Base-by-base conservation (phyloP, 257 asterid species). In the Solanum sitiens region DNA sequence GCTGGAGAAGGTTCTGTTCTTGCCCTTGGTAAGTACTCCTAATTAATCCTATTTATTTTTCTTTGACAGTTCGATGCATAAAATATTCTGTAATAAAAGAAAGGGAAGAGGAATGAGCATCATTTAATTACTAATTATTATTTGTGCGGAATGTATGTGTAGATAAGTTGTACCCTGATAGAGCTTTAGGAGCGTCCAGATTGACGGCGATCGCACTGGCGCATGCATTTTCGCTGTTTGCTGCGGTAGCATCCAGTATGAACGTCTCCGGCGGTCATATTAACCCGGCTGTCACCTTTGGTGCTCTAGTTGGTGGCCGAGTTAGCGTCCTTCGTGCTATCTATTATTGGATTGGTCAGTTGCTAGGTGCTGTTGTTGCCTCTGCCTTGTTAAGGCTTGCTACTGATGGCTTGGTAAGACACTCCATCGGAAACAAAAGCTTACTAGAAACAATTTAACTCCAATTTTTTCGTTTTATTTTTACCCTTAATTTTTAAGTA, bases 231-330 rank as follows among this genome's bases (percentile, higher is more conserved):
- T 90, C 96, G 0, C 91, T 96, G 3, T 96, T 95, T 50, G 99
- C 99, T 0, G 98, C 96, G 0, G 98, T 96, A 84, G 95, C 99
- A 0, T 88, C 98, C 15, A 93, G 98, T 90, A 93, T 95, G 95
- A 97, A 95, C 44, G 98, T 97, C 1, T 95, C 99, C 0, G 99
- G 99, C 0, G 99, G 99, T 1, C 99, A 97, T 90, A 39, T 95
- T 10, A 97, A 97, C 37, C 99, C 99, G 0, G 99, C 99, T 0
- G 98, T 97, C 85, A 97, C 99, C 40, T 93, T 97, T 4, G 99
- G 98, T 8, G 96, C 98, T 1, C 98, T 97, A 0, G 98, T 97
- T 1, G 96, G 98, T 7, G 99, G 98, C 4, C 83, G 99, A 68
- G 90, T 97, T 75, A 92, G 98, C 27, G 11, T 97, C 8, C 91